phyloP scores from a whole-genome alignment of 2,329 filamentous ascomycete genomes.

The Diaporthe sp. region DNA sequence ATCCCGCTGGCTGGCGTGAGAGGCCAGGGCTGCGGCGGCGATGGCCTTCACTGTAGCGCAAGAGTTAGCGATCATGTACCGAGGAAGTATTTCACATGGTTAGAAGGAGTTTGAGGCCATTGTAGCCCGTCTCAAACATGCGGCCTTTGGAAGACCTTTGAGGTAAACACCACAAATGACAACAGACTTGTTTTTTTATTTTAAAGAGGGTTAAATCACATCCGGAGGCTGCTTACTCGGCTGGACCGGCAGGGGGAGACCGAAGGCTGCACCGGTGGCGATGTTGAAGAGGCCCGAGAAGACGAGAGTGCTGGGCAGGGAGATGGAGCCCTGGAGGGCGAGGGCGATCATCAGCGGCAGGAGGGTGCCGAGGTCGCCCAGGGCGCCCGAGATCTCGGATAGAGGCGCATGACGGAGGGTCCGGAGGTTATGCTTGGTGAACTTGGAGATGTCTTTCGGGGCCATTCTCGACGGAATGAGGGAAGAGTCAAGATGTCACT shows the following conservation, averaged over 20 bases:
- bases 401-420: constrained; percentile 63
- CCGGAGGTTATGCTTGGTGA: constrained; percentile 63
- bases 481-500: not conserved
- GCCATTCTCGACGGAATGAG: constrained; percentile 41
- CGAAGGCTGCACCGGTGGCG: constrained; percentile 84
- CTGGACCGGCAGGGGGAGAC: constrained; percentile 91
- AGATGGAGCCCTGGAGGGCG: constrained; percentile 82
- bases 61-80: constrained; percentile 47
- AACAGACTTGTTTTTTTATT: no score
- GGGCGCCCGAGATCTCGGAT: constrained; percentile 87
- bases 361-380: constrained; percentile 90
- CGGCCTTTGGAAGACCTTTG: not conserved
- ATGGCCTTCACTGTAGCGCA: constrained; percentile 76
- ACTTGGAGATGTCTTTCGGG: constrained; percentile 48
- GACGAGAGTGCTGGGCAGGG: constrained; percentile 85
- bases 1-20: constrained; percentile 74
- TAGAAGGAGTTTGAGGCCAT: not conserved
- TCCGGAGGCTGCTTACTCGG: constrained; percentile 57
- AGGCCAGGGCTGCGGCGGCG: constrained; percentile 87
- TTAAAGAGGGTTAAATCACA: no score
- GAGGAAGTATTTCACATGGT: not conserved
- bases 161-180: not conserved
- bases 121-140: not conserved
- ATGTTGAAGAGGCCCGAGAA: constrained; percentile 93
- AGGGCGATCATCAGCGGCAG: constrained; percentile 91